Percentiles rank a stretch among this genome's conserved stretches.
Evolutionary conservation across 495 filamentous ascomycete species (phyloP).

Genomic region (Penicillium manginii): DNA sequence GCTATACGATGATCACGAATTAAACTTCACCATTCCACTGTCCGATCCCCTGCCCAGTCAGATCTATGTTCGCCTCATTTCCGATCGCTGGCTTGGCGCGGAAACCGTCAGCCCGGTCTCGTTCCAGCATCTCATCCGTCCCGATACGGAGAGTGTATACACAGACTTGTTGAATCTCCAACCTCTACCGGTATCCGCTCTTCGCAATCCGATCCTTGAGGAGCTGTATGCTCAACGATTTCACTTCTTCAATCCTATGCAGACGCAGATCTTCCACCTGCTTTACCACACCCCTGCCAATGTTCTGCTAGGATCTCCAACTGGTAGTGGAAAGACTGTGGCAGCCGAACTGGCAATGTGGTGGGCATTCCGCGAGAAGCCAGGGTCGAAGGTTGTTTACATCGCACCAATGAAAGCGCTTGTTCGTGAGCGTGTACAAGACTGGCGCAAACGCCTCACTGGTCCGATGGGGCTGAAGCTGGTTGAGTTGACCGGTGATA

Average conservation of each 20-base stretch:
- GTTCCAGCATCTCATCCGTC: conserved; percentile 96
- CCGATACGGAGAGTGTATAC: conserved; percentile 96
- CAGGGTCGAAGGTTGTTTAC: conserved; percentile 97
- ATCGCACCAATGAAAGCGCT: conserved; percentile 99
- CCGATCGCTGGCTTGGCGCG: conserved; percentile 96
- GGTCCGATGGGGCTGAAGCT: conserved; percentile 83
- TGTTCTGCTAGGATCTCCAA: conserved; percentile 94
- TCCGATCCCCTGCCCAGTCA: conserved; percentile 91
- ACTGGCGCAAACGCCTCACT: conserved; percentile 89
- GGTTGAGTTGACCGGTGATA: conserved; percentile 97
- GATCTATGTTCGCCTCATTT: conserved; percentile 92
- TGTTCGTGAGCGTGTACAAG: conserved; percentile 93
- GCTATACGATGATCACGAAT: conserved; percentile 89
- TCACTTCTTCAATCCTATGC: conserved; percentile 98
- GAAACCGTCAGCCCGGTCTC: conserved; percentile 94
- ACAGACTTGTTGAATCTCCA: conserved; percentile 92
- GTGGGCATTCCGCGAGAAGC: conserved; percentile 97
- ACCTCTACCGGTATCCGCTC: conserved; percentile 82
- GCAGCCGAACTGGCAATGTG: conserved; percentile 99
- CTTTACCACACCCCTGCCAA: conserved; percentile 91
- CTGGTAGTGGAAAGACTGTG: conserved; percentile 95
- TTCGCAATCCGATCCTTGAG: conserved; percentile 86
- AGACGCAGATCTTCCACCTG: conserved; percentile 96
- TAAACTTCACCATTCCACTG: conserved; percentile 96
- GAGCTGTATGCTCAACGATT: conserved; percentile 88